These are phyloP conservation scores for Favolaschia claudopus DNA, from an alignment of 768 basidiomycete species.

Conservation along the genomic window DNA sequence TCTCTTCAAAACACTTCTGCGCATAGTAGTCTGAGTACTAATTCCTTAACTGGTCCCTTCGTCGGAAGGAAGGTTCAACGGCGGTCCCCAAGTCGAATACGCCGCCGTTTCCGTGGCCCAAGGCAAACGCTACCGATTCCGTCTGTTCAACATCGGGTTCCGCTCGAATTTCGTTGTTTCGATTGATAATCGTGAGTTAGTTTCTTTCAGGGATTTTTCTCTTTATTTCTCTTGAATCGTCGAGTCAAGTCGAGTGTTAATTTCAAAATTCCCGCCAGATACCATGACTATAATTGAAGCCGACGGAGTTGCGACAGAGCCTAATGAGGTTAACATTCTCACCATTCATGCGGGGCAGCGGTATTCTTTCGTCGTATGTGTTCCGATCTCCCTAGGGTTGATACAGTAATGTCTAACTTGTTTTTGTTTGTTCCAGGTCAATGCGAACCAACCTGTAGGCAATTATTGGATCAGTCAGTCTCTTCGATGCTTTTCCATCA, in stretches of 20 bases:
- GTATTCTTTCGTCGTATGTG: constrained; percentile 50
- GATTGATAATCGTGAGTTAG: constrained; percentile 22
- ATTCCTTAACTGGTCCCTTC: constrained; percentile 37
- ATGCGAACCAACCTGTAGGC: constrained; percentile 52
- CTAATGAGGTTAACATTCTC: constrained; percentile 12
- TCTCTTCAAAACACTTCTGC: constrained; percentile 13
- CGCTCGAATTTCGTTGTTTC: constrained; percentile 42
- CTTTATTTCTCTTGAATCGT: not conserved
- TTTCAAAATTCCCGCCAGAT: not conserved
- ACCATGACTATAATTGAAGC: constrained; percentile 3
- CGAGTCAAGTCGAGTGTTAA: not conserved
- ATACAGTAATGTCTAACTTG: not conserved
- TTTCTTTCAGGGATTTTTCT: not conserved
- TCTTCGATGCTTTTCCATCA: constrained; percentile 7
- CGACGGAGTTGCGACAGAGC: constrained; percentile 9
- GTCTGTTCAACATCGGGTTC: constrained; percentile 46
- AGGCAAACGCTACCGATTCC: constrained; percentile 49
- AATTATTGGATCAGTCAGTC: constrained; percentile 57
- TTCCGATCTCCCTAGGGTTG: not conserved
- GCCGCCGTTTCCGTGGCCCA: constrained; percentile 39
- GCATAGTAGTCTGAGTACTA: constrained; percentile 6
- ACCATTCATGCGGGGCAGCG: constrained; percentile 55
- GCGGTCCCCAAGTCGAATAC: constrained; percentile 39
- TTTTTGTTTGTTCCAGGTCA: constrained; percentile 30
- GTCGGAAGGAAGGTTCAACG: constrained; percentile 43